phyloP scores from a whole-genome alignment of 2,329 filamentous ascomycete species.

The Calonectria pseudoturangicola region DNA sequence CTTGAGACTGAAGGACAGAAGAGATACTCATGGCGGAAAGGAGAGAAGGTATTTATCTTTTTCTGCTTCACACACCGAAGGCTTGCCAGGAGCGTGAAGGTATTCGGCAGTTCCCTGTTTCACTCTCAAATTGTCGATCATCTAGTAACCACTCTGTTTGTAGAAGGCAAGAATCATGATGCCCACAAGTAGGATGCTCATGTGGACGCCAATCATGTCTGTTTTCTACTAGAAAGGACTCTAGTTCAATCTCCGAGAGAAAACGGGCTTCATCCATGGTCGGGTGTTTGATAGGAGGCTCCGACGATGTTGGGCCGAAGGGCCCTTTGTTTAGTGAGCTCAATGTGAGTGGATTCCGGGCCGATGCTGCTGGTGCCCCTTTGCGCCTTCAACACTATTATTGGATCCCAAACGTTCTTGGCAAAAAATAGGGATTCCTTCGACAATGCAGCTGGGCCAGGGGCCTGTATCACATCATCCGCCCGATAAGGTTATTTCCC shows the following conservation, averaged over 20 bases:
- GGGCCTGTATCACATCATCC: background rate
- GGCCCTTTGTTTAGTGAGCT: background rate
- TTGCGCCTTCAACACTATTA: background rate
- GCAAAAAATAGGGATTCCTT: background rate
- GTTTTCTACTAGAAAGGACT: background rate
- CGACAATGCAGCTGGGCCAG: conserved; percentile 1
- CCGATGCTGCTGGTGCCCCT: conserved; percentile 6
- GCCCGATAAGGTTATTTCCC: conserved; percentile 27
- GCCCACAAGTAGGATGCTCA: conserved; percentile 8
- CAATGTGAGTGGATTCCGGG: background rate
- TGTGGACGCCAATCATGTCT: background rate
- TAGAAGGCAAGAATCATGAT: conserved; percentile 4
- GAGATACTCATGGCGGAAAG: no score
- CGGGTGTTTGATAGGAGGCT: conserved; percentile 1
- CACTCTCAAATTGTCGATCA: background rate
- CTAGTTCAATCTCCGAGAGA: conserved; percentile 17
- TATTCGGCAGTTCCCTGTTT: background rate
- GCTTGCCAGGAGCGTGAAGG: no score
- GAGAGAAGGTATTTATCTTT: background rate
- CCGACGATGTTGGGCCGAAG: no score
- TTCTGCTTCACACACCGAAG: background rate
- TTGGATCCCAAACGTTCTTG: background rate
- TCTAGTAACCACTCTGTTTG: no score
- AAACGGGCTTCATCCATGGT: background rate
- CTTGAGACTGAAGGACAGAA: background rate